phyloP scores from a whole-genome alignment of 495 filamentous ascomycete genomes.

The Xylaria grammica region DNA sequence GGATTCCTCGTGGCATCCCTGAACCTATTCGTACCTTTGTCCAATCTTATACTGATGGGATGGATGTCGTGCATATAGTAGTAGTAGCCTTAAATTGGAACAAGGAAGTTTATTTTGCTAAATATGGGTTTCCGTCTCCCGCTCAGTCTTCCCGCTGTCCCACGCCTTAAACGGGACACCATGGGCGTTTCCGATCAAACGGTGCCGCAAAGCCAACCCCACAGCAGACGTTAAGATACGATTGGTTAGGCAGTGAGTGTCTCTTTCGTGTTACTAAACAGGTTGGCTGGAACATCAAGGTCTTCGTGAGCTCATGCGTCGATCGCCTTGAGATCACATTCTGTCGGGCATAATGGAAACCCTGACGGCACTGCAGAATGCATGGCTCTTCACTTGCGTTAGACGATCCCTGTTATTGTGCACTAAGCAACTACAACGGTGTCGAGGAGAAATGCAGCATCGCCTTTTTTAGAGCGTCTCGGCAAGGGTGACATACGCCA shows the following conservation, averaged over 20 bases:
- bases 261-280: neutral
- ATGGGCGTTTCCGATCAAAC: neutral
- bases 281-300: neutral
- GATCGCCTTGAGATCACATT: neutral
- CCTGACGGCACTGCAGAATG: conserved; percentile 2
- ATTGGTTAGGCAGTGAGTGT: neutral
- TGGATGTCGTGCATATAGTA: neutral
- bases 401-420: neutral
- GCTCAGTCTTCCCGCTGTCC: neutral
- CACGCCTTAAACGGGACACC: neutral
- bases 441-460: neutral
- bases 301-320: neutral
- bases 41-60: neutral
- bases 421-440: neutral
- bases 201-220: neutral
- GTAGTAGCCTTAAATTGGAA: neutral
- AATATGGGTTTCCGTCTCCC: conserved; percentile 3
- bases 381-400: neutral
- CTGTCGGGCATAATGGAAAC: neutral
- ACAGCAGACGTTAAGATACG: neutral
- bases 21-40: neutral
- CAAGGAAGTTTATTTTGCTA: neutral
- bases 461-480: no score
- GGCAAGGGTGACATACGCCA: neutral
- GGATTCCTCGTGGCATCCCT: neutral